phyloP scores from a whole-genome alignment of 257 asterid genomes.

The Eucommia ulmoides region DNA sequence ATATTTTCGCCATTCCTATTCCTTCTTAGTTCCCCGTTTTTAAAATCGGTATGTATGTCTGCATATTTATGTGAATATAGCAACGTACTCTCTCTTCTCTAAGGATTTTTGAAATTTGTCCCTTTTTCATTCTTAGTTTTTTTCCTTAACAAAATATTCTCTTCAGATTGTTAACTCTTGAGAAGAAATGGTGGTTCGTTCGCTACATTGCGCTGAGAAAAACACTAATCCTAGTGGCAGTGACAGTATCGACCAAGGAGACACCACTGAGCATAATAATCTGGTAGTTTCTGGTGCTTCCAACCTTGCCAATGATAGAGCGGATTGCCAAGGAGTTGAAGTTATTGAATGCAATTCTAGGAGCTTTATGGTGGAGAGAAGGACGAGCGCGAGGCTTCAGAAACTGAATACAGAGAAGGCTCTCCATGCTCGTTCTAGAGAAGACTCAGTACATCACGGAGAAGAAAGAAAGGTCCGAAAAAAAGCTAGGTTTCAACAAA shows the following conservation, averaged over 20 bases:
- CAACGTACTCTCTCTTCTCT: no score
- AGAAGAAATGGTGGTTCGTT: background rate
- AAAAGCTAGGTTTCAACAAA: background rate
- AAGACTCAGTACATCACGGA: background rate
- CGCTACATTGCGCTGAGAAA: background rate
- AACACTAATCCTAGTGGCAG: background rate
- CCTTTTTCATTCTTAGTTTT: no score
- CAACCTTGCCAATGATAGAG: background rate
- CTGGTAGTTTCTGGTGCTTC: no score
- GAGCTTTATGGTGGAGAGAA: background rate
- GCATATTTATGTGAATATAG: no score
- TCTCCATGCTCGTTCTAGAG: background rate
- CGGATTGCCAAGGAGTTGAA: background rate
- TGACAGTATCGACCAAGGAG: background rate
- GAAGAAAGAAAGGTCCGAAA: background rate
- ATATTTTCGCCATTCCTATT: no score
- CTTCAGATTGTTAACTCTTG: background rate
- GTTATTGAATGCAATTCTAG: no score
- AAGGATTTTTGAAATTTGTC: no score
- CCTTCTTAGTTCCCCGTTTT: no score
- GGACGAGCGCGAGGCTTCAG: background rate
- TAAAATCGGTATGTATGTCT: no score
- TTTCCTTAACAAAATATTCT: no score
- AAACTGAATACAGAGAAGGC: background rate
- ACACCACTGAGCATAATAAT: no score